Conservation (phyloP, 2,329 filamentous ascomycete genomes). For the Ploettnerulaceae sp. region DNA sequence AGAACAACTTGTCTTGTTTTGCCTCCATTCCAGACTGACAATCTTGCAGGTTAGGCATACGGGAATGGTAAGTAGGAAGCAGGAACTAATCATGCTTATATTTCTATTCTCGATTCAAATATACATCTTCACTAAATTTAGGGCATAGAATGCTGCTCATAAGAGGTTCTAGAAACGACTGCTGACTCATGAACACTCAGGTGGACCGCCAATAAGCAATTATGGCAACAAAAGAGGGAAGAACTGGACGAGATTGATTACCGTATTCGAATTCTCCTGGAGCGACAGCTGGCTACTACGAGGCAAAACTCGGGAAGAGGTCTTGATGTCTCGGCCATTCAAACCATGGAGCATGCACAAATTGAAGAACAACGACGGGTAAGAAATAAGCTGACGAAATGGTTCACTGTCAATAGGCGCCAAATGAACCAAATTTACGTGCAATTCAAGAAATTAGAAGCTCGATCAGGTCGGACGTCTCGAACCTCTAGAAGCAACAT, state of each 20-base stretch:
- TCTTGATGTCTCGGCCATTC: neutral
- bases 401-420: slow-evolving; percentile 4
- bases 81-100: too few relatives aligned
- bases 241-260: neutral
- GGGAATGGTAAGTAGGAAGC: too few relatives aligned
- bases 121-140: too few relatives aligned
- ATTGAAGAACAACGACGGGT: neutral
- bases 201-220: neutral
- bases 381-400: neutral
- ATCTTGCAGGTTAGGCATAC: neutral
- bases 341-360: neutral
- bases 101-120: too few relatives aligned
- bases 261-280: neutral
- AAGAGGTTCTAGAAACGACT: neutral
- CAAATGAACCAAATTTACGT: slow-evolving; percentile 6
- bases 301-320: neutral
- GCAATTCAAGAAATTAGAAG: neutral
- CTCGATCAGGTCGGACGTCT: neutral
- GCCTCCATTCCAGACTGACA: neutral
- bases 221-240: neutral
- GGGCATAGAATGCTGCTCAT: too few relatives aligned
- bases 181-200: neutral
- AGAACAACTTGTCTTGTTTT: neutral
- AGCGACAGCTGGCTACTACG: neutral
- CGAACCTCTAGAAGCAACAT: neutral